These are phyloP conservation scores for Boletus pseudopeckii DNA, from an alignment of 768 basidiomycete species.

Conservation along the genomic window DNA sequence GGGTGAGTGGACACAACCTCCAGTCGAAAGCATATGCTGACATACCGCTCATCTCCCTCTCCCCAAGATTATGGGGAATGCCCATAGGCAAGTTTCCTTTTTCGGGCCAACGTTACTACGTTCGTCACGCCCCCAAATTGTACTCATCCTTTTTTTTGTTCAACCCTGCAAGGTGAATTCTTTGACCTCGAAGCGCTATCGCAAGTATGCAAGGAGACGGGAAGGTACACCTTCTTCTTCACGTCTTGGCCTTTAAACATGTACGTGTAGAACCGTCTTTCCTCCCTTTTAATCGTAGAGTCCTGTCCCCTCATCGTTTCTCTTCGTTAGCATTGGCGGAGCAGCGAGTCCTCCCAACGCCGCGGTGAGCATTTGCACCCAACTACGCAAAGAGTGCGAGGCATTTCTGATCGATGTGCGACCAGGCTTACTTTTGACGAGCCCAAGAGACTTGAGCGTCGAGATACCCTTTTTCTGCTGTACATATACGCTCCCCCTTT, in stretches of 20 bases:
- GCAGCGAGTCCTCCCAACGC: conserved; percentile 71
- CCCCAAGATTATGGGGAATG: conserved; percentile 62
- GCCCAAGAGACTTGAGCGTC: background rate
- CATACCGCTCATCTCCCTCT: background rate
- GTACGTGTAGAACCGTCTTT: conserved; percentile 34
- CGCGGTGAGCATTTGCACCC: conserved; percentile 43
- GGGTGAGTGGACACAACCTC: conserved; percentile 39
- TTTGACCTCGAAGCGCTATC: conserved; percentile 68
- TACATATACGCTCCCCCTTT: background rate
- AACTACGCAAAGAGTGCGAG: background rate
- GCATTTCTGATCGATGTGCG: background rate
- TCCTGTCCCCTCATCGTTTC: background rate
- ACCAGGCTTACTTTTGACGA: background rate
- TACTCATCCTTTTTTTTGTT: background rate
- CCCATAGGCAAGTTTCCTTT: conserved; percentile 49
- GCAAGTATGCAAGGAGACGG: conserved; percentile 50
- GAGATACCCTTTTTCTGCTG: background rate
- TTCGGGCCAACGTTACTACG: no score
- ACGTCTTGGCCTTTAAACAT: conserved; percentile 73
- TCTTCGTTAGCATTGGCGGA: conserved; percentile 47
- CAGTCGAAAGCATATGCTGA: background rate
- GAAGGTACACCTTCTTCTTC: conserved; percentile 73
- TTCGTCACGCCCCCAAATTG: background rate
- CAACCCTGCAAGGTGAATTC: conserved; percentile 49
- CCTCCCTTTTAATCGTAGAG: background rate